phyloP scores from a whole-genome alignment of 176 grass and related monocot species.

The Carex scoparia region DNA sequence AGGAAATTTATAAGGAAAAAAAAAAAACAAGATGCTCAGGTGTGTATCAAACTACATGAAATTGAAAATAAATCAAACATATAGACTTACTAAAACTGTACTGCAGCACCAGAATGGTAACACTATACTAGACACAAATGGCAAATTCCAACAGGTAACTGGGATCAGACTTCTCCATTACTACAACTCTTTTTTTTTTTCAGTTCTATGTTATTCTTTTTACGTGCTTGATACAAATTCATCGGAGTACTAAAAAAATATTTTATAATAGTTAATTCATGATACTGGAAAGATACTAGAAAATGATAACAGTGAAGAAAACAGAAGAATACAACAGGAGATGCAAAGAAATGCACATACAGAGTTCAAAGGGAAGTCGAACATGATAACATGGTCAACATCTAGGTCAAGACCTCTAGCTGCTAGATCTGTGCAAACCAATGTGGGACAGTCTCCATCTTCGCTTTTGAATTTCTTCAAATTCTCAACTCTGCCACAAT shows the following conservation, averaged over 20 bases:
- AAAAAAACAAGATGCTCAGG: not conserved
- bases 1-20: not conserved
- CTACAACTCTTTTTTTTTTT: not conserved
- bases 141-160: not conserved
- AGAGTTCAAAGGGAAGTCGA: constrained; percentile 91
- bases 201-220: not conserved
- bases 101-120: not conserved
- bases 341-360: constrained; percentile 36
- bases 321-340: not conserved
- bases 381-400: constrained; percentile 99
- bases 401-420: constrained; percentile 90
- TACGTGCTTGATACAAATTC: not conserved
- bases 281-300: not conserved
- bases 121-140: not conserved
- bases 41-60: not conserved
- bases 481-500: constrained; percentile 76
- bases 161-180: not conserved
- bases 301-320: not conserved
- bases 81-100: constrained; percentile 5
- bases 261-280: not conserved
- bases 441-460: constrained; percentile 91
- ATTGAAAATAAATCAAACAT: not conserved
- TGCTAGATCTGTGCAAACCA: constrained; percentile 93
- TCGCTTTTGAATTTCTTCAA: constrained; percentile 96
- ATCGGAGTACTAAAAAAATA: not conserved